A percentile compares a stretch with the other conserved stretches of the same genome.
Evolutionary conservation across 106 monocot genomes (phyloP).

Genomic region (Dendrobium huoshanense): DNA sequence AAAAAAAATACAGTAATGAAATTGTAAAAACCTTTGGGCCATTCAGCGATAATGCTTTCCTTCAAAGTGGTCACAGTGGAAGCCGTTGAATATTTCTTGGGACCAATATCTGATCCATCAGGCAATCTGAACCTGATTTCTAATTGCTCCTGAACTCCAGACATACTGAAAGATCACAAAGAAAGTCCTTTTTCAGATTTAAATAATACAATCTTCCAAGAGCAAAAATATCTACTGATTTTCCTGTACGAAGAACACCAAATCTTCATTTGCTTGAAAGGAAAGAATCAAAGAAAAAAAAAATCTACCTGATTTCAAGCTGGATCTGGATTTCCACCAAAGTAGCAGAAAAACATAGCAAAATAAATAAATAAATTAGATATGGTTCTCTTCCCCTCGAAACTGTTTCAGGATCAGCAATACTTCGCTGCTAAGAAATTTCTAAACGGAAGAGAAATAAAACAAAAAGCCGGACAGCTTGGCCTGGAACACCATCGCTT

Average conservation of each 20-base stretch:
- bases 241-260: neutral
- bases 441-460: no score
- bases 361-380: no score
- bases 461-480: no score
- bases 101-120: slow-evolving; percentile 79
- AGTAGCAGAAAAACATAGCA: neutral
- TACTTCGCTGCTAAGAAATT: no score
- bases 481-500: no score
- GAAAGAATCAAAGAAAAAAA: no score
- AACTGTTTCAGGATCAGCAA: no score
- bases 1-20: no score
- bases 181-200: neutral
- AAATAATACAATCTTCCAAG: neutral
- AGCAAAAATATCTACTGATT: neutral
- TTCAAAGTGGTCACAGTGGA: slow-evolving; percentile 60
- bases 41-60: slow-evolving; percentile 64
- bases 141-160: slow-evolving; percentile 44
- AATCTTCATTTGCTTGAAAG: no score
- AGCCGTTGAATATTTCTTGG: slow-evolving; percentile 52
- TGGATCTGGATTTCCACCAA: neutral
- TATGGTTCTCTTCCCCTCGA: no score
- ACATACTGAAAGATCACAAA: slow-evolving; percentile 24
- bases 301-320: no score
- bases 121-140: slow-evolving; percentile 64
- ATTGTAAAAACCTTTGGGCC: slow-evolving; percentile 52